Evolutionary conservation across 371 early-diverging fungal species (phyloP).

Genomic region (Mucor plumbeus): DNA sequence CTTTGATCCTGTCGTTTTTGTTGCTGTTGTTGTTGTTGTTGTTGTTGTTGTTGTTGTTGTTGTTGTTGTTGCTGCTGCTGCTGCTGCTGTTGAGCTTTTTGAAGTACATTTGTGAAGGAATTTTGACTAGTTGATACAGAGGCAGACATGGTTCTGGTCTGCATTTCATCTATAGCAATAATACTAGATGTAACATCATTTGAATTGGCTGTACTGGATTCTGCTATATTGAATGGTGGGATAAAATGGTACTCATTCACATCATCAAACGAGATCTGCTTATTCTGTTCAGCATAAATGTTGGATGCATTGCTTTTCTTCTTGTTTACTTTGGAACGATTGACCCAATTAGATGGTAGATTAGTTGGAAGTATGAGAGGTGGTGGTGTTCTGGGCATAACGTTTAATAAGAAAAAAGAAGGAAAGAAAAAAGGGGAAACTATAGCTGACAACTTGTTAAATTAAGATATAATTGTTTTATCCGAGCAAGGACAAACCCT

Average conservation of each 20-base stretch:
- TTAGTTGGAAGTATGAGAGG: slow-evolving; percentile 9
- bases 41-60: background rate
- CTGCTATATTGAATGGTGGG: background rate
- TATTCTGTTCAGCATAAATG: background rate
- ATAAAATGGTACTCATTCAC: slow-evolving; percentile 1
- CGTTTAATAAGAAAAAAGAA: background rate
- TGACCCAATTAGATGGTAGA: background rate
- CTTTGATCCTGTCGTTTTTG: background rate
- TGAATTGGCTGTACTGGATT: background rate
- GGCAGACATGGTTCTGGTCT: background rate
- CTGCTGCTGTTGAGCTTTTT: background rate
- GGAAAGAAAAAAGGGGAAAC: background rate
- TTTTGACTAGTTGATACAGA: background rate
- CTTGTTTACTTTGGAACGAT: slow-evolving; percentile 13
- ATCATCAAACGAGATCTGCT: slow-evolving; percentile 10
- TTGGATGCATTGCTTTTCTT: background rate
- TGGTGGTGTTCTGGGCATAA: slow-evolving; percentile 19
- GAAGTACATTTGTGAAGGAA: background rate
- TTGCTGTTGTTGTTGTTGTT: background rate
- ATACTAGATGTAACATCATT: slow-evolving; percentile 2
- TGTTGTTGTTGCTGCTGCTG: background rate
- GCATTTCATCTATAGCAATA: background rate
- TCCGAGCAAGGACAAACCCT: background rate
- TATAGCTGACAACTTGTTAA: background rate
- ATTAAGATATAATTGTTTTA: background rate